phyloP scores from a whole-genome alignment of 768 basidiomycete genomes.

The Pilatotrama ljubarskyi region DNA sequence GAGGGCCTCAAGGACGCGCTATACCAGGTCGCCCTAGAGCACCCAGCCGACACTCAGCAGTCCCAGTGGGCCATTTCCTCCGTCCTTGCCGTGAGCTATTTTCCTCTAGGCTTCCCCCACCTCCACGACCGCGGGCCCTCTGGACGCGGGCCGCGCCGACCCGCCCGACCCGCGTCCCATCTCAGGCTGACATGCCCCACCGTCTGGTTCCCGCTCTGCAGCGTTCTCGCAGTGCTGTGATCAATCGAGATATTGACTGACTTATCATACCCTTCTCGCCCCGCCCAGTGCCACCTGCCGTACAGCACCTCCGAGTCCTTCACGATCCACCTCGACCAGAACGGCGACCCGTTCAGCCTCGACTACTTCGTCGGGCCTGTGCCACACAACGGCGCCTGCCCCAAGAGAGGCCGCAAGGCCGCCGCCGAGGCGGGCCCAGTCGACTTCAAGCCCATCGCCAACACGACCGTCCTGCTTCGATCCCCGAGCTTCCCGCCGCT shows the following conservation, averaged over 20 bases:
- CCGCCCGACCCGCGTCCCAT: conserved; percentile 2
- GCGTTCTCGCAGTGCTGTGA: neutral
- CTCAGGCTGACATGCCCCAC: neutral
- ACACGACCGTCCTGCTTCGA: conserved; percentile 53
- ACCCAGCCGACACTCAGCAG: conserved; percentile 42
- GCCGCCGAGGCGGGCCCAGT: conserved; percentile 13
- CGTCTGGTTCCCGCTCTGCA: neutral
- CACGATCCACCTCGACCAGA: conserved; percentile 50
- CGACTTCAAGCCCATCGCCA: conserved; percentile 39
- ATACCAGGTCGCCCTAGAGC: conserved; percentile 72
- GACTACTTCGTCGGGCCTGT: conserved; percentile 73
- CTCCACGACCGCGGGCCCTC: neutral
- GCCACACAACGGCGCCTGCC: conserved; percentile 71
- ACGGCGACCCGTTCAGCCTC: conserved; percentile 56
- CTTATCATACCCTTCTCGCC: neutral
- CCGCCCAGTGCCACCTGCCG: conserved; percentile 65
- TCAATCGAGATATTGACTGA: conserved; percentile 7
- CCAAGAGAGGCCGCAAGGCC: conserved; percentile 19
- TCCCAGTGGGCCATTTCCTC: conserved; percentile 59
- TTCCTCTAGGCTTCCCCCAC: conserved; percentile 1
- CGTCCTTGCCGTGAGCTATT: conserved; percentile 54
- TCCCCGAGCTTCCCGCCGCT: conserved; percentile 53
- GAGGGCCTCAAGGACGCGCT: conserved; percentile 41
- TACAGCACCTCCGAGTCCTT: conserved; percentile 54
- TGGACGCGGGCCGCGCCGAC: neutral